phyloP scores from a whole-genome alignment of 176 grass and related monocot species.

The Oryza officinalis region DNA sequence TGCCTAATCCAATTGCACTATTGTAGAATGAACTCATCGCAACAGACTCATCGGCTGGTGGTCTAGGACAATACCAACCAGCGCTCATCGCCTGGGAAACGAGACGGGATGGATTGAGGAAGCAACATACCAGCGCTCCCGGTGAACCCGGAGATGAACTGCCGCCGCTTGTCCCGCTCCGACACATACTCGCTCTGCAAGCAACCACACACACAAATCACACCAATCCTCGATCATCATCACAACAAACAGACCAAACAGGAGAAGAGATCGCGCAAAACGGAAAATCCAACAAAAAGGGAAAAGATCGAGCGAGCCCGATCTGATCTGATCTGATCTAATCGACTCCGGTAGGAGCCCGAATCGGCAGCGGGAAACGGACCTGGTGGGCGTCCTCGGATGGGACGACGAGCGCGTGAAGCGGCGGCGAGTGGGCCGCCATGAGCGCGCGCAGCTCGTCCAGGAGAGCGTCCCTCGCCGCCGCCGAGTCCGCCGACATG shows the following conservation, averaged over 20 bases:
- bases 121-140: constrained; percentile 80
- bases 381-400: constrained; percentile 99
- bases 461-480: constrained; percentile 58
- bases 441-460: constrained; percentile 74
- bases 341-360: neutral
- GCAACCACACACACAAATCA: neutral
- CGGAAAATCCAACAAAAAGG: neutral
- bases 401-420: constrained; percentile 79
- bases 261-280: neutral
- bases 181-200: constrained; percentile 97
- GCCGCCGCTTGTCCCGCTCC: constrained; percentile 81
- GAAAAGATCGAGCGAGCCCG: neutral
- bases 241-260: too few species aligned
- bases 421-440: constrained; percentile 76
- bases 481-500: neutral
- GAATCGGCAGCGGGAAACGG: neutral
- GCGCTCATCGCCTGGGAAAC: neutral
- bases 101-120: neutral
- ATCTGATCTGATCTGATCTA: constrained; percentile 2
- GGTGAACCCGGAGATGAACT: constrained; percentile 86
- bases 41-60: too few species aligned
- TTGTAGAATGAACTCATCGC: neutral
- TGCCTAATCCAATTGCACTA: neutral
- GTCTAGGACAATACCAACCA: neutral
- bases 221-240: neutral